Percentiles rank a stretch among this genome's conserved stretches.
phyloP scores from a whole-genome alignment of 1,284 basidiomycete genomes.

The Austropuccinia psidii region DNA sequence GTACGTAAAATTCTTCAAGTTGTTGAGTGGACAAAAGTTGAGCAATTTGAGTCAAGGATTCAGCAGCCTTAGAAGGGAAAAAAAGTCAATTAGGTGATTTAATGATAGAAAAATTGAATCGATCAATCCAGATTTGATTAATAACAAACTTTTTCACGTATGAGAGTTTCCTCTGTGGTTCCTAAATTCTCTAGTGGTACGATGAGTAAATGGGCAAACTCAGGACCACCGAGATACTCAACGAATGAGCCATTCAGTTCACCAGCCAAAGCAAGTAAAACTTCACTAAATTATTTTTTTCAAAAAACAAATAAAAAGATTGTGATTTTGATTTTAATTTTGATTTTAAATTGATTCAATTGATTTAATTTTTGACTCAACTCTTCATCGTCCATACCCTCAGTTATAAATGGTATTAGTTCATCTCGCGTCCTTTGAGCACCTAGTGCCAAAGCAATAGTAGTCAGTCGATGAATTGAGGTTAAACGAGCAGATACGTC shows the following conservation, averaged over 20 bases:
- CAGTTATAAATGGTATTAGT: slow-evolving; percentile 91
- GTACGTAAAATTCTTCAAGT: slow-evolving; percentile 85
- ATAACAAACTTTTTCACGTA: slow-evolving; percentile 77
- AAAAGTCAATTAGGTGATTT: not conserved
- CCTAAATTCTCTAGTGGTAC: slow-evolving; percentile 93
- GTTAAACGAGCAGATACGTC: slow-evolving; percentile 90
- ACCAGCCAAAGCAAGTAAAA: slow-evolving; percentile 89
- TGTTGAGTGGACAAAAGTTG: slow-evolving; percentile 67
- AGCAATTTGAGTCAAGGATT: slow-evolving; percentile 90
- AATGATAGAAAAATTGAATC: slow-evolving; percentile 34
- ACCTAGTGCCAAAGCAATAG: slow-evolving; percentile 94
- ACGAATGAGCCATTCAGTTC: slow-evolving; percentile 69
- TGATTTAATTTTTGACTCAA: too few species aligned
- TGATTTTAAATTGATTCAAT: not conserved
- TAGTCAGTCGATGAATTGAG: slow-evolving; percentile 95
- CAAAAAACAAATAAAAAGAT: not conserved
- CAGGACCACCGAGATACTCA: slow-evolving; percentile 87
- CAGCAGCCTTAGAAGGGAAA: slow-evolving; percentile 63
- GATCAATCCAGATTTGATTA: not conserved
- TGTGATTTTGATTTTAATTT: not conserved
- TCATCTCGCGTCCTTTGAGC: slow-evolving; percentile 92
- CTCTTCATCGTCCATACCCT: slow-evolving; percentile 98
- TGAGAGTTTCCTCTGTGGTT: slow-evolving; percentile 94
- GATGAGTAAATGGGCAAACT: slow-evolving; percentile 78
- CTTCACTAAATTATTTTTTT: slow-evolving; percentile 61